These are phyloP conservation scores for Symbiodinium pilosum DNA, from an alignment of 73 alveolate species.

Conservation along the genomic window DNA sequence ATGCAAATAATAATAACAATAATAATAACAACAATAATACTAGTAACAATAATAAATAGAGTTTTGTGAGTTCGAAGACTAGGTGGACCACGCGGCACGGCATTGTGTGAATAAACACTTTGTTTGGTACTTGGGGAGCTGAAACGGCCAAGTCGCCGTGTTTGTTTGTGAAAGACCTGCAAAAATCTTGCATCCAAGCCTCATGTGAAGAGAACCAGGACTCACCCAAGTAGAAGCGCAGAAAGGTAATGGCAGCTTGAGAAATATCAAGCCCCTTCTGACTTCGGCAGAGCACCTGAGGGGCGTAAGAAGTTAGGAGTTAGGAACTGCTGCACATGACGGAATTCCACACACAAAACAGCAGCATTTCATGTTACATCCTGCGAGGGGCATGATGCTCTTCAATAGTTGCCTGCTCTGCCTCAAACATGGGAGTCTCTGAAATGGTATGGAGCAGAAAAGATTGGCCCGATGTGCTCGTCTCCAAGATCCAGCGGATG, in stretches of 20 bases:
- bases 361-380: not conserved
- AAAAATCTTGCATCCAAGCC: not conserved
- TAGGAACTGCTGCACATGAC: not conserved
- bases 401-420: not conserved
- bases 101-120: no score
- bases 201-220: slow-evolving; percentile 53
- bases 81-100: no score
- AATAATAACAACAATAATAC: no score
- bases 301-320: not conserved
- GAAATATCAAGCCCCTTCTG: not conserved
- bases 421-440: slow-evolving; percentile 49
- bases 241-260: not conserved
- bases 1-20: no score
- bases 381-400: not conserved
- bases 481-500: slow-evolving; percentile 22
- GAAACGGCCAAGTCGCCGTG: no score
- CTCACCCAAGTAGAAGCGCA: slow-evolving; percentile 89
- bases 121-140: no score
- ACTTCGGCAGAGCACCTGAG: slow-evolving; percentile 44
- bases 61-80: no score
- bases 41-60: no score
- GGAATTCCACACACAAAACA: not conserved
- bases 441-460: slow-evolving; percentile 17
- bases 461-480: not conserved
- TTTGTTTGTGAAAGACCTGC: no score